These are phyloP conservation scores for Heterobasidion occidentale DNA, from an alignment of 1,284 basidiomycete species.

Conservation along the genomic window DNA sequence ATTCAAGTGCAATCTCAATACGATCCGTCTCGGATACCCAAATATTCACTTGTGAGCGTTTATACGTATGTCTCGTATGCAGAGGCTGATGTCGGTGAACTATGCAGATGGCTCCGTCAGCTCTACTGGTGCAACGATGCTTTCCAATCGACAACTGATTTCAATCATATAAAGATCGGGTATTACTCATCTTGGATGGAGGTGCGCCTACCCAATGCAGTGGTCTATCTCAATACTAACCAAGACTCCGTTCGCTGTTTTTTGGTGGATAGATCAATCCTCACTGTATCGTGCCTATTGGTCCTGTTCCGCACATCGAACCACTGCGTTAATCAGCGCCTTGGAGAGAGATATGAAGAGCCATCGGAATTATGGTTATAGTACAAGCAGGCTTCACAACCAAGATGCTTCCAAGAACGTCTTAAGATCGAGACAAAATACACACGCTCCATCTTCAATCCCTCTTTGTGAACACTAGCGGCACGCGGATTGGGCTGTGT, in stretches of 20 bases:
- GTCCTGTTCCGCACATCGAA: constrained; percentile 66
- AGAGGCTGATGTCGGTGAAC: neutral
- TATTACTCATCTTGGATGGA: constrained; percentile 71
- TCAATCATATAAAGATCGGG: constrained; percentile 82
- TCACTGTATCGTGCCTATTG: constrained; percentile 62
- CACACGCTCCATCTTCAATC: neutral
- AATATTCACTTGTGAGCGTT: constrained; percentile 57
- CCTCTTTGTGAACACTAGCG: constrained; percentile 15
- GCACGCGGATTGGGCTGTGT: constrained; percentile 12
- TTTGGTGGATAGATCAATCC: constrained; percentile 39
- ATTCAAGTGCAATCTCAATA: constrained; percentile 91
- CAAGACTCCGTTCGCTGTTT: neutral
- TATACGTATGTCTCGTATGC: neutral
- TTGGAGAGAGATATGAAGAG: neutral
- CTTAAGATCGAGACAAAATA: no score
- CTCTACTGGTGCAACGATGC: constrained; percentile 89
- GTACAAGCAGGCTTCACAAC: neutral
- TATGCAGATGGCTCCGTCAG: constrained; percentile 69
- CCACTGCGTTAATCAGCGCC: constrained; percentile 29
- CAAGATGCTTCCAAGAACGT: no score
- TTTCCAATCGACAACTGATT: constrained; percentile 86
- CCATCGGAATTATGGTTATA: neutral
- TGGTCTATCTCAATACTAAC: constrained; percentile 21
- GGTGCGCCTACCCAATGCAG: constrained; percentile 25
- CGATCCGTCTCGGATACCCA: constrained; percentile 76